A percentile compares a stretch with the other conserved stretches of the same genome.
phyloP scores from a whole-genome alignment of 345 rosid species.

The Viola odorata region DNA sequence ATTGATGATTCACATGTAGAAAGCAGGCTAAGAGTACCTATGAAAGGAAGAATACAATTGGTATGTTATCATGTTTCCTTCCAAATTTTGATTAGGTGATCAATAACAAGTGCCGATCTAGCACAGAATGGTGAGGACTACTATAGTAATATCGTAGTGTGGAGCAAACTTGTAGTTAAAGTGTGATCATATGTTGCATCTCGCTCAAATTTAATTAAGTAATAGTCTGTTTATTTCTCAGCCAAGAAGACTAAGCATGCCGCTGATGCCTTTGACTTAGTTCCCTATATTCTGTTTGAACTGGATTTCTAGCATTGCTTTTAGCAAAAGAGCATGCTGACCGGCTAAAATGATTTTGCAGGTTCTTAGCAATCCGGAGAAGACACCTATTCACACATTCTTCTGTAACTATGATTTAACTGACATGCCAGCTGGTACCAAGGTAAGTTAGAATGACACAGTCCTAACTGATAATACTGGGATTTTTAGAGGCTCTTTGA shows the following conservation, averaged over 20 bases:
- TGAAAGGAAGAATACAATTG: slow-evolving; percentile 94
- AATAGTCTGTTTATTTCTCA: too few species aligned
- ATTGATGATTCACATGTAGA: slow-evolving; percentile 51
- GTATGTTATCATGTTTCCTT: slow-evolving; percentile 33
- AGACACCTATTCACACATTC: slow-evolving; percentile 92
- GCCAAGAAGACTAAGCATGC: too few species aligned
- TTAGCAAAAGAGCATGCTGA: background rate
- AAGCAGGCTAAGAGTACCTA: slow-evolving; percentile 64
- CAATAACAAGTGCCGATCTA: background rate
- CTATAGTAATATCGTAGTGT: too few species aligned
- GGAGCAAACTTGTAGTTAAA: too few species aligned
- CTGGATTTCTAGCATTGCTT: background rate
- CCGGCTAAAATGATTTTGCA: slow-evolving; percentile 25
- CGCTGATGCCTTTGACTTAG: too few species aligned
- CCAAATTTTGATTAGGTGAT: slow-evolving; percentile 3
- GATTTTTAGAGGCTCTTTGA: too few species aligned
- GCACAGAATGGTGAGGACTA: too few species aligned
- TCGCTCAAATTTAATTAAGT: too few species aligned
- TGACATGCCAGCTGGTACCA: slow-evolving; percentile 92
- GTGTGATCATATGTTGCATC: too few species aligned
- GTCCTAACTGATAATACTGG: background rate
- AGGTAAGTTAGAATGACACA: slow-evolving; percentile 33
- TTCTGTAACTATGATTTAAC: slow-evolving; percentile 87
- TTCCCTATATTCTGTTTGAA: too few species aligned
- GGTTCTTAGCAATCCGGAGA: slow-evolving; percentile 99